A percentile compares a stretch with the other conserved stretches of the same genome.
Evolutionary conservation across 225 moss, liverwort and hornwort species (phyloP).

Genomic region (Sphagnum contortum): DNA sequence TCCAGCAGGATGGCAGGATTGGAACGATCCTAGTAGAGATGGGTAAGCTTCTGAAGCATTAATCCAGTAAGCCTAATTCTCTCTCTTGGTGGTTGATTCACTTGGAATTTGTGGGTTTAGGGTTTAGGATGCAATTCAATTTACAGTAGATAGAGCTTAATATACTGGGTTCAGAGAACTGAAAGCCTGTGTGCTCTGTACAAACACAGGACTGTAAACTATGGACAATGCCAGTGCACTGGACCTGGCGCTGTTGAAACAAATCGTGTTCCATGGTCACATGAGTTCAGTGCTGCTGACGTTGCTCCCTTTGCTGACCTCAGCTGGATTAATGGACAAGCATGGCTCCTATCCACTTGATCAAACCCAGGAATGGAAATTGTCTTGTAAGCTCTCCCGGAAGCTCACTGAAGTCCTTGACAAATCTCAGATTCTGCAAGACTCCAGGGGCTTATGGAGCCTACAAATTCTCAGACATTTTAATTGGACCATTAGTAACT

Average conservation of each 20-base stretch:
- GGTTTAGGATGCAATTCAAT: background rate
- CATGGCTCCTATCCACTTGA: conserved; percentile 34
- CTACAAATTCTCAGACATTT: too few species aligned
- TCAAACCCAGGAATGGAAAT: background rate
- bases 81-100: background rate
- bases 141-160: background rate
- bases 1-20: conserved; percentile 73
- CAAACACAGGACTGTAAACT: conserved; percentile 36
- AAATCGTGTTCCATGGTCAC: conserved; percentile 32
- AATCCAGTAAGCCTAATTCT: too few species aligned
- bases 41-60: conserved; percentile 18
- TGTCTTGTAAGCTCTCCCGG: background rate
- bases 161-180: background rate
- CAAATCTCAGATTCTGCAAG: too few species aligned
- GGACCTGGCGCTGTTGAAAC: conserved; percentile 30
- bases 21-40: conserved; percentile 44
- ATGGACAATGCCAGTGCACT: conserved; percentile 44
- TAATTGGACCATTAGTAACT: too few species aligned
- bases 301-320: conserved; percentile 28
- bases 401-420: too few species aligned
- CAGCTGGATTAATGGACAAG: conserved; percentile 46
- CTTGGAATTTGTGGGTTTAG: background rate
- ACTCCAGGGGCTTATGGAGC: too few species aligned
- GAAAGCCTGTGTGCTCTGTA: background rate
- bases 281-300: conserved; percentile 26